Conservation (phyloP, 2,329 filamentous ascomycete genomes). For the Aureobasidium subglaciale region DNA sequence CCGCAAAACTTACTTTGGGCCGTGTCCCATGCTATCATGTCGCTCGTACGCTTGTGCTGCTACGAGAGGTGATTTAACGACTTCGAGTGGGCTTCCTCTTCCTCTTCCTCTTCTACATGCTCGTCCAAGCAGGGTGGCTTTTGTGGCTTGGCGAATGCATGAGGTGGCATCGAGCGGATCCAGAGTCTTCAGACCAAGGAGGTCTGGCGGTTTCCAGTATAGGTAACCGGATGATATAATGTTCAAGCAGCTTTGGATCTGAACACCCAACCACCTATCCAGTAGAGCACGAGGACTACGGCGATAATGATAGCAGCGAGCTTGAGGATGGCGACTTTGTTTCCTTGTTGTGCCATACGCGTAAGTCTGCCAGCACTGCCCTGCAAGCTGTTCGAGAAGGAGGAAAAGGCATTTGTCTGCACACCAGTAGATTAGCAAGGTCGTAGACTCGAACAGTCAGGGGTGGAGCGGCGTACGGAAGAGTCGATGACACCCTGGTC, state of each 20-base stretch:
- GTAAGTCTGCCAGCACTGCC: constrained; percentile 75
- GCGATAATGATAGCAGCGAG: constrained; percentile 75
- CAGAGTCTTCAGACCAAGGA: too few relatives aligned
- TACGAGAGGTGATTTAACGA: too few relatives aligned
- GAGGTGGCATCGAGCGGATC: too few relatives aligned
- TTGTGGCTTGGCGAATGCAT: too few relatives aligned
- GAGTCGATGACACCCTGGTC: constrained; percentile 82
- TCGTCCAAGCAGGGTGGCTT: too few relatives aligned
- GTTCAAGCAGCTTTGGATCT: constrained; percentile 16
- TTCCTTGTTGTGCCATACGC: constrained; percentile 84
- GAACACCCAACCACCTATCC: constrained; percentile 41
- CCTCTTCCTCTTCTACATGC: too few relatives aligned
- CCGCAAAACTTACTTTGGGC: too few relatives aligned
- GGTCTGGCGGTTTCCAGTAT: background rate
- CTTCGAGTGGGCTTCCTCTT: too few relatives aligned
- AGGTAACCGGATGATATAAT: background rate
- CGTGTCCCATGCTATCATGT: too few relatives aligned
- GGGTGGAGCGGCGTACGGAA: constrained; percentile 53
- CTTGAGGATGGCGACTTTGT: constrained; percentile 86
- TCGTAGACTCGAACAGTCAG: background rate
- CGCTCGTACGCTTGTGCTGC: too few relatives aligned
- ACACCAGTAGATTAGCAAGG: background rate
- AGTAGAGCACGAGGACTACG: constrained; percentile 67
- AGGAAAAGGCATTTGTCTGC: constrained; percentile 83
- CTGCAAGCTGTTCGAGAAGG: constrained; percentile 73